Evolutionary conservation across 23 red algal species (phyloP), one percentile per base, ranked within the genome.

Genomic region (Gracilaria gracilis): DNA sequence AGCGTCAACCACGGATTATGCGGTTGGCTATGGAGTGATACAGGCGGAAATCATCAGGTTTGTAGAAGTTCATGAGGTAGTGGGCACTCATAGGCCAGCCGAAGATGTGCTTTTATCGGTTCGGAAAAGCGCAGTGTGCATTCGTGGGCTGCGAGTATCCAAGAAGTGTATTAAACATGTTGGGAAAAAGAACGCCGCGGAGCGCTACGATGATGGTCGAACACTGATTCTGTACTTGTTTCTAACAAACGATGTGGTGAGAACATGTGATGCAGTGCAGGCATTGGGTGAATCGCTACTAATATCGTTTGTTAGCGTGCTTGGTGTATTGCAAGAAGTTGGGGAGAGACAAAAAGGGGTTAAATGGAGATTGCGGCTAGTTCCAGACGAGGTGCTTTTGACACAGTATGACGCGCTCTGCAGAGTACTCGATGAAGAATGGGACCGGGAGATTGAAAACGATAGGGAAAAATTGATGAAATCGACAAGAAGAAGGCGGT

Each of bases 211-310:
- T 28, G 67, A 53, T 4, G 64, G 61, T 55, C 39, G 85, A 25
- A 61, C 75, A 36, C 50, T 89, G 39, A 49, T 89, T 75, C 54
- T 89, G 32, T 49, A 89, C 71, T 27, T 88, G 67, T 88, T 88
- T 59, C 85, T 67, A 42, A 75, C 25, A n/a, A 77, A 36, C 44
- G 37, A 11, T 16, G 69, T 77, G 14, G 85, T 88, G 12, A 53
- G 35, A 65, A 69, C 59, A 35, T 40, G 67, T 25, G 31, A 58
- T 24, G 85, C 85, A 58, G 36, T 78, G 40, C 47, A 88, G 9
- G 48, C 67, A 21, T 55, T 88, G 25, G 84, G 85, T n/a, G 85
- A 88, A 33, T 29, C 44, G 47, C 47, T 88, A 14, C 17, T 79
- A 35, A 77, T 88, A 25, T 72, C 67, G 17, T 42, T 72, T 14